Base-by-base conservation (phyloP, 2,329 filamentous ascomycete species). In the Cordyceps pruinosa region DNA sequence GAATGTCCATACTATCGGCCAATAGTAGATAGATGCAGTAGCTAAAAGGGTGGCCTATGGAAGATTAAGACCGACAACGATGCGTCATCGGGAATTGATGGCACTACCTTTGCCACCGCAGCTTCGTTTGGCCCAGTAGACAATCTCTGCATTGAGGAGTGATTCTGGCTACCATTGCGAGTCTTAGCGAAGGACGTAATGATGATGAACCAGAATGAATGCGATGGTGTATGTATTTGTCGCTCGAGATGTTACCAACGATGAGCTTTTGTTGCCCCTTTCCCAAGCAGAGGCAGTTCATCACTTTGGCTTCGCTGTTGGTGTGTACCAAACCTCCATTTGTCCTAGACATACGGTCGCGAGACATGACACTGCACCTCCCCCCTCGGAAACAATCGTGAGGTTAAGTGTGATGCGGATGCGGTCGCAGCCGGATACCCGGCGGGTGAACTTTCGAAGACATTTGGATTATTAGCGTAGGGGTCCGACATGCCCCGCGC, bases 241-340 rank as follows among this genome's bases (percentile, higher is more conserved):
- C 76, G 62, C 88, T 65, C 49, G 94, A 76, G 10, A 90, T 70
- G 64, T 91, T 94, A 59, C 82, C 89, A 64, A 95, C 92, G 45
- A 93, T 90, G 57, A 94, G 66, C 62, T 81, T 91, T 66, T 92
- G 88, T 1, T 81, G 78, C 48, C 77, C 63, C 61, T 80, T 83
- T 82, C 89, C 91, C 13, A 94, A 73, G 4, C 81, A 76, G 17
- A 86, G 72, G 66, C 85, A 92, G 54, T 81, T 77, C 1, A 86
- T 88, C 82, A 91, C 0, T 84, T 89, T 1, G 90, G 89, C 72
- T 95, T 88, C 4, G 89, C 88, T 1, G 90, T 95, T 5, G 88
- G 91, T 2, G 89, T 92, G 25, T 89, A 79, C 77, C 88, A 94
- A n/a, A 95, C 79, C 68, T 95, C 89, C 10, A 82, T 84, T 68